A percentile compares a stretch with the other conserved stretches of the same genome.
Conservation (phyloP, 75 land plant genomes). For the Selaginella moellendorffii region DNA sequence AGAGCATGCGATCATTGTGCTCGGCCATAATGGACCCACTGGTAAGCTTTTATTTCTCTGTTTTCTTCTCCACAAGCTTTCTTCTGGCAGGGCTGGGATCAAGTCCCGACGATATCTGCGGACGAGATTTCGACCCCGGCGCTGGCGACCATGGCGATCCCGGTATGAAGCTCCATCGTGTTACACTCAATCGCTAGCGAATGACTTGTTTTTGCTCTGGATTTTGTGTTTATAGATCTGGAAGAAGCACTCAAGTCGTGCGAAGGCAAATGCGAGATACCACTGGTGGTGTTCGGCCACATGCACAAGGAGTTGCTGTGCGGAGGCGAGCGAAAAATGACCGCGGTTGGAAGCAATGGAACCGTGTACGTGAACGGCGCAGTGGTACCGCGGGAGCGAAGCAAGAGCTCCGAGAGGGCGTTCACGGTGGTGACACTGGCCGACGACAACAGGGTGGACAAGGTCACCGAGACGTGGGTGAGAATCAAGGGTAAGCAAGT, state of each 20-base stretch:
- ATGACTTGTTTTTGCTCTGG: constrained; percentile 2
- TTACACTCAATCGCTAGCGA: background rate
- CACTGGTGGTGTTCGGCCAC: constrained; percentile 91
- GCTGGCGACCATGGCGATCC: constrained; percentile 92
- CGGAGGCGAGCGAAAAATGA: constrained; percentile 51
- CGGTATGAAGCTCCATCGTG: constrained; percentile 29
- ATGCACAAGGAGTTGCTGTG: constrained; percentile 57
- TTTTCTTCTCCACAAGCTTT: background rate
- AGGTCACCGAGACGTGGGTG: constrained; percentile 54
- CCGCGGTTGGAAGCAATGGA: constrained; percentile 33
- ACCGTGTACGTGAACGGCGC: constrained; percentile 82
- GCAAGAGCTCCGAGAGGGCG: constrained; percentile 4
- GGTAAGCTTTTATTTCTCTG: constrained; percentile 23
- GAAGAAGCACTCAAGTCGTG: constrained; percentile 43
- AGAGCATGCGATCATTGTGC: constrained; percentile 45
- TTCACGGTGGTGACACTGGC: constrained; percentile 45
- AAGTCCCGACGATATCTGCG: constrained; percentile 67
- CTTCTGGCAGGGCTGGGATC: constrained; percentile 66
- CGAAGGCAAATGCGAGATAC: constrained; percentile 42
- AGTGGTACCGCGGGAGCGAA: constrained; percentile 66
- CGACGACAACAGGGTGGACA: constrained; percentile 24
- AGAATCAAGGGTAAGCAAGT: constrained; percentile 24
- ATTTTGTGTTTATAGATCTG: constrained; percentile 40
- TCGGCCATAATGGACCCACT: constrained; percentile 86
- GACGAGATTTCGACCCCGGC: constrained; percentile 52